Evolutionary conservation across 148 eudicot species (phyloP).

Genomic region (Limonium bicolor): DNA sequence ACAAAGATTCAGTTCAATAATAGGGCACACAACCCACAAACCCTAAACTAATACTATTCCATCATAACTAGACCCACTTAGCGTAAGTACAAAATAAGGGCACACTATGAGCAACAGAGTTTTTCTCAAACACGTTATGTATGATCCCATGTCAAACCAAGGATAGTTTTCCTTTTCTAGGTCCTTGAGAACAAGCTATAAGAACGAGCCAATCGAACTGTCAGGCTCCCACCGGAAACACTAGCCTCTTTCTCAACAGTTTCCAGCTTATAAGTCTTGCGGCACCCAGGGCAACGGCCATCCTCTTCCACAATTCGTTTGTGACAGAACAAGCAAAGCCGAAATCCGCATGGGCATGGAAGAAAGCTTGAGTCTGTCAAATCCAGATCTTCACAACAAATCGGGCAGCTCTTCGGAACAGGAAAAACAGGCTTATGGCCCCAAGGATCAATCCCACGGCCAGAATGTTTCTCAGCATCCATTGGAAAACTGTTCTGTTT

Average conservation of each 20-base stretch:
- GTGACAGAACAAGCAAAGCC: slow-evolving; percentile 57
- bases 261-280: slow-evolving; percentile 31
- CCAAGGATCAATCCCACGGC: slow-evolving; percentile 19
- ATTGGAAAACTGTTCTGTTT: slow-evolving; percentile 39
- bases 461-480: slow-evolving; percentile 15
- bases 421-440: slow-evolving; percentile 11
- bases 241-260: slow-evolving; percentile 20
- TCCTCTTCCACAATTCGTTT: slow-evolving; percentile 46
- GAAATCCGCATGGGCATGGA: slow-evolving; percentile 44
- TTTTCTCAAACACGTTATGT: too few relatives aligned
- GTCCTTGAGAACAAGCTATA: too few relatives aligned
- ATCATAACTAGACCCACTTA: too few relatives aligned
- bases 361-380: slow-evolving; percentile 33
- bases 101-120: too few relatives aligned
- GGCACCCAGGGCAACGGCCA: slow-evolving; percentile 59
- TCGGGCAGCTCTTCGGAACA: slow-evolving; percentile 23
- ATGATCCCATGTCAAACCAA: too few relatives aligned
- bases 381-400: slow-evolving; percentile 49
- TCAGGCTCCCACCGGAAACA: slow-evolving; percentile 15
- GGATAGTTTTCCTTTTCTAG: too few relatives aligned
- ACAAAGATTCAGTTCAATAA: too few relatives aligned
- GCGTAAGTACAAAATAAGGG: too few relatives aligned
- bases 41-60: too few relatives aligned
- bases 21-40: too few relatives aligned
- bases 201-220: slow-evolving; percentile 23